These are phyloP conservation scores for Verticillium zaregamsianum DNA, from an alignment of 2,329 filamentous ascomycete genomes.

Conservation along the genomic window DNA sequence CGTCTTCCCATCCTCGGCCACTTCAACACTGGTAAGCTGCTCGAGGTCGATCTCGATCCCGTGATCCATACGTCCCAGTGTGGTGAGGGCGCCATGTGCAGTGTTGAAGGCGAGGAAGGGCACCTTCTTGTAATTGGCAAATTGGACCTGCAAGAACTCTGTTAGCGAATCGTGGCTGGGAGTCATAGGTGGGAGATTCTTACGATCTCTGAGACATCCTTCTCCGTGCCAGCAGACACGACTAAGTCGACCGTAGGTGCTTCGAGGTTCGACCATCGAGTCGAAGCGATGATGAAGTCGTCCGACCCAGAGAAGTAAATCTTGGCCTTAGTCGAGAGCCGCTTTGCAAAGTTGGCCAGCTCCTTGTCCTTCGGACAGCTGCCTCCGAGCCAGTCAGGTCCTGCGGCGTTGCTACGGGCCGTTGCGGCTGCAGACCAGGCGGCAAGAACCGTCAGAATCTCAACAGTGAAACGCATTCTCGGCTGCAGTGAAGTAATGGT, in stretches of 20 bases:
- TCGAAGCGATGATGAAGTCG: slow-evolving; percentile 32
- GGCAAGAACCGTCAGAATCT: slow-evolving; percentile 20
- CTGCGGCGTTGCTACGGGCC: slow-evolving; percentile 12
- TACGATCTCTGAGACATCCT: slow-evolving; percentile 46
- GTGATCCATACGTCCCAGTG: slow-evolving; percentile 40
- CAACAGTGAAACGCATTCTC: slow-evolving; percentile 8
- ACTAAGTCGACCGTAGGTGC: slow-evolving; percentile 39
- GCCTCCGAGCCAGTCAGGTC: slow-evolving; percentile 7
- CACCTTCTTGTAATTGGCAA: slow-evolving; percentile 38
- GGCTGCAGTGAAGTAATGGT: background rate
- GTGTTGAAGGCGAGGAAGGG: slow-evolving; percentile 51
- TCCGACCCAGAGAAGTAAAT: slow-evolving; percentile 36
- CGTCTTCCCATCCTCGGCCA: slow-evolving; percentile 36
- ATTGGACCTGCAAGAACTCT: slow-evolving; percentile 23
- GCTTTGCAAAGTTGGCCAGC: slow-evolving; percentile 18
- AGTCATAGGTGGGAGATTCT: slow-evolving; percentile 4
- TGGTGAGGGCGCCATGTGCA: slow-evolving; percentile 46
- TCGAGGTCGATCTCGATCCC: slow-evolving; percentile 47
- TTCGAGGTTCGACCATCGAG: slow-evolving; percentile 40
- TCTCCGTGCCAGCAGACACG: slow-evolving; percentile 40
- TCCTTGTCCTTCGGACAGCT: slow-evolving; percentile 15
- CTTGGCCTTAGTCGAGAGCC: slow-evolving; percentile 33
- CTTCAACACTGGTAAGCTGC: slow-evolving; percentile 35
- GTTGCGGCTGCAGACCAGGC: slow-evolving; percentile 19
- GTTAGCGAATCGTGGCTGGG: background rate